Base-by-base conservation (phyloP, 805 yeast species). In the Candida pseudoglaebosa region DNA sequence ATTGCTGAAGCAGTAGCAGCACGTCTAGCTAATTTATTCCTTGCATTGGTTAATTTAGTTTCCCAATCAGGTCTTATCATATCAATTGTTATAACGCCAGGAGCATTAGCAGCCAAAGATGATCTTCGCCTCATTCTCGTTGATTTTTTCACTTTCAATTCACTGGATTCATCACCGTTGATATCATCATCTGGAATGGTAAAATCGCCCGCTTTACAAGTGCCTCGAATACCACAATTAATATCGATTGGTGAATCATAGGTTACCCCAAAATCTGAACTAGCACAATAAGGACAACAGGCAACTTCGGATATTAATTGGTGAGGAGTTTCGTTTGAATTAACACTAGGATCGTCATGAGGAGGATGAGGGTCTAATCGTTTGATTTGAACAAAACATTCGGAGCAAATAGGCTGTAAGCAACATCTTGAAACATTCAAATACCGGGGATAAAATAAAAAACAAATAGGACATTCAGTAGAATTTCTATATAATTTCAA, bases 311-410 rank as follows among this genome's bases (percentile, higher is more conserved):
- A 82, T 1, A 84, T 80, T 39, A 91, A 72, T 26, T 78, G 70
- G 38, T 82, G 81, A 7, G 86, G 83, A 19, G 55, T 59, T 24
- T 61, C 63, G 35, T 49, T 48, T 10, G 41, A 38, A 6, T 44
- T 33, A 34, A 46, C 45, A 12, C 45, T 46, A 6, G 39, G 43
- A 13, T 51, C 57, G 46, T 82, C 91, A 54, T 88, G 95, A 1
- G 96, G 96, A 24, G 89, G 87, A 62, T 91, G 98, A 0, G 99
- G 98, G 8, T 87, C 95, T 24, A 80, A 65, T 37, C 99, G 74
- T 59, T 86, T 88, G 57, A 91, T 89, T 60, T 91, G 97, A 8
- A 91, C 97, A 73, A 91, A 93, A 57, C 99, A 91, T 62, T 91
- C 98, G 2, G 96, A 76, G 62, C 99, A 93, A 15, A 91, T 89